phyloP scores from a whole-genome alignment of 2,329 filamentous ascomycete genomes.

The Aspergillus eucalypticola region DNA sequence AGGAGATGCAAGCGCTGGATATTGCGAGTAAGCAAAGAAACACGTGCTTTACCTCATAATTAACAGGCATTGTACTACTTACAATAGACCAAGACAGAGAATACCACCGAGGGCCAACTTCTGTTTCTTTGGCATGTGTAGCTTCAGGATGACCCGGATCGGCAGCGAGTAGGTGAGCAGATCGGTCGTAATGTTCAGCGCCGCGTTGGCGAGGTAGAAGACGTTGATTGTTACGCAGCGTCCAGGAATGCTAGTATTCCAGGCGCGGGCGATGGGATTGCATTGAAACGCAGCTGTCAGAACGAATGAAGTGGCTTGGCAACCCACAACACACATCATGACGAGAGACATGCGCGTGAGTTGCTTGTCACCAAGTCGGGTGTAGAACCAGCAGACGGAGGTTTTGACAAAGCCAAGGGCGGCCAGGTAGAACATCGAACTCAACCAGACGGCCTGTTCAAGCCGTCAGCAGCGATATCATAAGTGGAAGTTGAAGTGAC shows the following conservation, averaged over 20 bases:
- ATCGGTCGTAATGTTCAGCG: conserved; percentile 62
- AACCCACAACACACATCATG: conserved; percentile 45
- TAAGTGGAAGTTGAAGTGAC: neutral
- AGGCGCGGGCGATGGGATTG: conserved; percentile 42
- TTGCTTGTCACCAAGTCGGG: conserved; percentile 43
- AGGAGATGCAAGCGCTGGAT: conserved; percentile 47
- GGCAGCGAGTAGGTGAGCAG: conserved; percentile 57
- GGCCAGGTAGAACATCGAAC: conserved; percentile 52
- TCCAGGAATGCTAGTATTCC: conserved; percentile 38
- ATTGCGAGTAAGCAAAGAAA: too few species aligned
- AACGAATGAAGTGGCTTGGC: conserved; percentile 45
- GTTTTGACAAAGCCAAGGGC: conserved; percentile 51
- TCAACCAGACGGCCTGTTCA: conserved; percentile 46
- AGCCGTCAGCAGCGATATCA: neutral
- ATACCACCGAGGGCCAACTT: conserved; percentile 49
- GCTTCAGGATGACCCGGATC: conserved; percentile 48
- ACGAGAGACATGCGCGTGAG: conserved; percentile 39
- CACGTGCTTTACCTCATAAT: too few species aligned
- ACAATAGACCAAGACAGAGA: conserved; percentile 54
- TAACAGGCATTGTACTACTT: conserved; percentile 4
- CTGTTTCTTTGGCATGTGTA: conserved; percentile 52
- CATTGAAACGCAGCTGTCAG: conserved; percentile 49
- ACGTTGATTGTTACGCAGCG: conserved; percentile 52
- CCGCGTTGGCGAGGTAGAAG: conserved; percentile 56
- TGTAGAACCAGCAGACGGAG: conserved; percentile 50